Conservation (phyloP, 2,329 filamentous ascomycete genomes). For the Xylaria sp. region DNA sequence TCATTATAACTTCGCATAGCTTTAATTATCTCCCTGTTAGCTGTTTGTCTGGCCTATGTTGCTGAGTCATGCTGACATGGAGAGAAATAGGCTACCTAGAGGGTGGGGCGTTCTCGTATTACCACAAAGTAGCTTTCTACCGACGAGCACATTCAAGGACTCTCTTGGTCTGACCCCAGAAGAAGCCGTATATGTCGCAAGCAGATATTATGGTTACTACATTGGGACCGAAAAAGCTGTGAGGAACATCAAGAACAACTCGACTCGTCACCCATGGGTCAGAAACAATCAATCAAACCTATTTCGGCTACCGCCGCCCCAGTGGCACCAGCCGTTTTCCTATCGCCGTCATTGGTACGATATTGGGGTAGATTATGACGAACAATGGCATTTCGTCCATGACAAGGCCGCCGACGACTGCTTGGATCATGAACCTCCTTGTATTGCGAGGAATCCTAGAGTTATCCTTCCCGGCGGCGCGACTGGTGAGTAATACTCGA, state of each 20-base stretch:
- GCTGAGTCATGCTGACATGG: constrained; percentile 22
- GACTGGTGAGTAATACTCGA: constrained; percentile 26
- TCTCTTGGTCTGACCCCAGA: constrained; percentile 47
- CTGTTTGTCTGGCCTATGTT: constrained; percentile 33
- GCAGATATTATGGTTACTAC: constrained; percentile 41
- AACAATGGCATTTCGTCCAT: constrained; percentile 1
- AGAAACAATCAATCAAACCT: constrained; percentile 33
- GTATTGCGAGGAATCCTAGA: too few species aligned
- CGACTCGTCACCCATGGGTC: constrained; percentile 44
- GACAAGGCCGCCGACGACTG: constrained; percentile 21
- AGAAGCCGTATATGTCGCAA: constrained; percentile 40
- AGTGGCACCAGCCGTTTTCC: too few species aligned
- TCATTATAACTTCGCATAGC: not conserved
- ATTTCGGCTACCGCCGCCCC: constrained; percentile 32
- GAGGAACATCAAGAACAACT: constrained; percentile 43
- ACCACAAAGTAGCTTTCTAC: constrained; percentile 56
- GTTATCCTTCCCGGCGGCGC: constrained; percentile 16
- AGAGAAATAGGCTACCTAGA: constrained; percentile 36
- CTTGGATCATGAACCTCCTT: not conserved
- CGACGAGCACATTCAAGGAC: constrained; percentile 46
- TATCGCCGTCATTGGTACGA: constrained; percentile 25
- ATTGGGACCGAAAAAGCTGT: constrained; percentile 44
- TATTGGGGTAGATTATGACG: not conserved
- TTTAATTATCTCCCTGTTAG: not conserved
- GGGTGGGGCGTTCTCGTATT: constrained; percentile 64